phyloP scores from a whole-genome alignment of 805 yeast species.

The Yamadazyma takamatsuzukensis region DNA sequence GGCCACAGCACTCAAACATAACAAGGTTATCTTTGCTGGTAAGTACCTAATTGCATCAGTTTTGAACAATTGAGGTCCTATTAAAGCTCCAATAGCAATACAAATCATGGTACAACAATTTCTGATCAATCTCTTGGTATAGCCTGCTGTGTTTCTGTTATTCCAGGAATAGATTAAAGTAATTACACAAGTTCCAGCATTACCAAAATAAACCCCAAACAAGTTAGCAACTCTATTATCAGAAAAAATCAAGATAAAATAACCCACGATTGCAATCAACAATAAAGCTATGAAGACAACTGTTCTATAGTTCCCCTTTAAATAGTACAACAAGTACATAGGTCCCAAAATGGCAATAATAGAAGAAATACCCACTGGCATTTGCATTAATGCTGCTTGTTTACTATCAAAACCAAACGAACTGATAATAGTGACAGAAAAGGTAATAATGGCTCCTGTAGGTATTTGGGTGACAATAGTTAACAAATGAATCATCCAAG shows the following conservation, averaged over 20 bases:
- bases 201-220: constrained; percentile 45
- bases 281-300: constrained; percentile 28
- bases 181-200: constrained; percentile 56
- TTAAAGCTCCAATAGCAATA: constrained; percentile 62
- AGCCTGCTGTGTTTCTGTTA: constrained; percentile 65
- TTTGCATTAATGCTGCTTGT: constrained; percentile 47
- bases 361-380: constrained; percentile 55
- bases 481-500: constrained; percentile 47
- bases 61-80: constrained; percentile 68
- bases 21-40: constrained; percentile 55
- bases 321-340: constrained; percentile 26
- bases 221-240: constrained; percentile 43
- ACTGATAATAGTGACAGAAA: constrained; percentile 49
- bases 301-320: constrained; percentile 21
- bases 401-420: constrained; percentile 47
- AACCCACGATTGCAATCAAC: constrained; percentile 32
- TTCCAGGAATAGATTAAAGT: constrained; percentile 61
- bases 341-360: constrained; percentile 28
- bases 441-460: constrained; percentile 51
- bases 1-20: constrained; percentile 48
- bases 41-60: constrained; percentile 49
- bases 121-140: constrained; percentile 65
- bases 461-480: constrained; percentile 46
- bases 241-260: constrained; percentile 40
- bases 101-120: constrained; percentile 59